Conservation (phyloP, 2,329 filamentous ascomycete species). For the Samsoniella hepiali region DNA sequence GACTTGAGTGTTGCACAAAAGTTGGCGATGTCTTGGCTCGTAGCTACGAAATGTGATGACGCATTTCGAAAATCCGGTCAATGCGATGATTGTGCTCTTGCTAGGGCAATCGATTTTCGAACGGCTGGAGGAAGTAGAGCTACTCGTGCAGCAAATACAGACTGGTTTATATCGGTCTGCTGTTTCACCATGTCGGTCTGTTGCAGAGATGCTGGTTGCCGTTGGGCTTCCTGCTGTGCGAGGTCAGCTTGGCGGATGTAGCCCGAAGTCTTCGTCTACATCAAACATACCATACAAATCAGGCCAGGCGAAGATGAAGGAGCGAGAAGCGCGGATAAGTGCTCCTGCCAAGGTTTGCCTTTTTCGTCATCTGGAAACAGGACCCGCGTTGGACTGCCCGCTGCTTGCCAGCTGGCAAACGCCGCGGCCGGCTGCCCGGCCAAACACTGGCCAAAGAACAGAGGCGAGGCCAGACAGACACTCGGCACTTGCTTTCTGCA, state of each 20-base stretch:
- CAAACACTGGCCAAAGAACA: not conserved
- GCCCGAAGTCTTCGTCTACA: not conserved
- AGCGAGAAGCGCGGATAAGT: not conserved
- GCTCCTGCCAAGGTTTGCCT: constrained; percentile 14
- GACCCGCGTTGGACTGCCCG: constrained; percentile 4
- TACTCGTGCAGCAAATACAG: too few relatives aligned
- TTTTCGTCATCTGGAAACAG: constrained; percentile 16
- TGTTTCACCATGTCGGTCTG: too few relatives aligned
- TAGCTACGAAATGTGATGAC: not conserved
- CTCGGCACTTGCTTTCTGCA: constrained; percentile 11
- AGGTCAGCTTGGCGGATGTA: constrained; percentile 7
- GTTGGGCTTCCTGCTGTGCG: not conserved
- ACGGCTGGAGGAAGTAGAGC: not conserved
- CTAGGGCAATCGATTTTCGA: not conserved
- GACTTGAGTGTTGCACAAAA: too few relatives aligned
- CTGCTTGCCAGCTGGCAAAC: constrained; percentile 17
- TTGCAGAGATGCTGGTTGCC: not conserved
- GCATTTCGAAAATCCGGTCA: not conserved
- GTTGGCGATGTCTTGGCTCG: not conserved
- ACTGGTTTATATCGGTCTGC: not conserved
- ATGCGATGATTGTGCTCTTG: not conserved
- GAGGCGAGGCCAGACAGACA: not conserved
- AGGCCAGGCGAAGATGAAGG: not conserved
- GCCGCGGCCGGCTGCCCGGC: constrained; percentile 8
- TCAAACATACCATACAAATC: constrained; percentile 1